Base-by-base conservation (phyloP, 2,329 filamentous ascomycete species). In the Leptographium lundbergii region DNA sequence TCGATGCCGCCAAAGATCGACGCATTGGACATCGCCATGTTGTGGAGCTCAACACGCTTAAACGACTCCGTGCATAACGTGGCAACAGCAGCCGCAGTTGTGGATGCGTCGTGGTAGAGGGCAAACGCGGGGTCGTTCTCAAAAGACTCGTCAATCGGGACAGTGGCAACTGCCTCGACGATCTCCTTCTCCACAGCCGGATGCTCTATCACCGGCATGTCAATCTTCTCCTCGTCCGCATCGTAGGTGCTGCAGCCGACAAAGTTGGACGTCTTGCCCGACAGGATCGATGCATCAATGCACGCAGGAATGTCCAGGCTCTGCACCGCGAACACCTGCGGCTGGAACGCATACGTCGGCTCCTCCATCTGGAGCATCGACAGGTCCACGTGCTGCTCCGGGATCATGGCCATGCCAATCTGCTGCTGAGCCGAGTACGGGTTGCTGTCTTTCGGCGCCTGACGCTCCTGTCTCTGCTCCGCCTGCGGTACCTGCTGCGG, bases 321-420 rank as follows among this genome's bases (percentile, higher is more conserved):
- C 29, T 86, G 61, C 1, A 67, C 66, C 56, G 89, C 81, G 67
- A 88, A 95, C 55, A 88, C 85, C 68, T 85, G 84, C 27, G 85
- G 84, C 68, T 87, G 84, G 70, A 81, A 85, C 69, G 76, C 77
- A 70, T 79, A 84, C 52, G 68, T 67, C 60, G 76, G 75, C 58
- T 74, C 71, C 67, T 81, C 81, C 53, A 91, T 71, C 63, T 69
- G 75, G n/a, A 94, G 79, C 73, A 87, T 81, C 58, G 85, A 82
- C 66, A 91, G 85, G 67, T 95, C 88, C 71, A 91, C 77, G 57
- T 75, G 78, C 65, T 88, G 84, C 72, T 95, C 90, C 1, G 90
- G 89, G 54, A 95, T 84, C 80, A 91, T 87, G 60, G 87, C 83
- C 80, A 95, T 88, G 67, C 85, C 85, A 64, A 91, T 86, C 69